A percentile compares a stretch with the other conserved stretches of the same genome.
phyloP scores from a whole-genome alignment of 257 asterid species.

The Rhazya stricta region DNA sequence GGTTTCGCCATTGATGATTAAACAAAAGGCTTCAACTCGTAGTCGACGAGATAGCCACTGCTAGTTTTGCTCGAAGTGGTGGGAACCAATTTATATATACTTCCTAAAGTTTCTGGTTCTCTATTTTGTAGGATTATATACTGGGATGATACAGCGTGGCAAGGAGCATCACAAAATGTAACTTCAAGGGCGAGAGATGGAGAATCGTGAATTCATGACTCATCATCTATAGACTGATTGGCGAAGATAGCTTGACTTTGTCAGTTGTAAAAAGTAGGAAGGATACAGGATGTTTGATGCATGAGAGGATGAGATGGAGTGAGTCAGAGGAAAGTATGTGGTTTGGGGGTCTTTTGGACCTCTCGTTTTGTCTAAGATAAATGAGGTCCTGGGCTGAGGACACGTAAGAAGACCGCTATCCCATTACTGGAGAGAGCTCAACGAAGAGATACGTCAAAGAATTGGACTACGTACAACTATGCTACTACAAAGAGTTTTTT shows the following conservation, averaged over 20 bases:
- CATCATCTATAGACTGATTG: background rate
- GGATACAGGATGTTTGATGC: background rate
- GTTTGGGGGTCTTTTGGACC: constrained; percentile 21
- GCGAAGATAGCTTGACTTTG: background rate
- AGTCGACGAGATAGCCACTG: background rate
- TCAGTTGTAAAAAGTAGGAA: background rate
- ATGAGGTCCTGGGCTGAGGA: constrained; percentile 23
- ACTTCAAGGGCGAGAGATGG: background rate
- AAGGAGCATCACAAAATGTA: constrained; percentile 6
- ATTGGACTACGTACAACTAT: background rate
- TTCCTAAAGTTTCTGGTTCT: constrained; percentile 11
- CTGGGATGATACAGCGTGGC: constrained; percentile 20
- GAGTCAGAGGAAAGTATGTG: background rate
- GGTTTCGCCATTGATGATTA: constrained; percentile 57
- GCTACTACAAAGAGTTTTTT: too few species aligned
- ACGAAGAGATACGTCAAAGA: too few species aligned
- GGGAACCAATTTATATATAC: background rate
- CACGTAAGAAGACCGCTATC: constrained; percentile 40
- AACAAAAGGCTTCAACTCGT: background rate
- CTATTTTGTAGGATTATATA: background rate
- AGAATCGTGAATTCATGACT: background rate
- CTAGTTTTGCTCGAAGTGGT: background rate
- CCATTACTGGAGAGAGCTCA: background rate
- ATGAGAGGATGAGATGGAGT: background rate
- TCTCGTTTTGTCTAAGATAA: constrained; percentile 38